Evolutionary conservation across 257 asterid genomes (phyloP).

Genomic region (Ilex aquifolium): DNA sequence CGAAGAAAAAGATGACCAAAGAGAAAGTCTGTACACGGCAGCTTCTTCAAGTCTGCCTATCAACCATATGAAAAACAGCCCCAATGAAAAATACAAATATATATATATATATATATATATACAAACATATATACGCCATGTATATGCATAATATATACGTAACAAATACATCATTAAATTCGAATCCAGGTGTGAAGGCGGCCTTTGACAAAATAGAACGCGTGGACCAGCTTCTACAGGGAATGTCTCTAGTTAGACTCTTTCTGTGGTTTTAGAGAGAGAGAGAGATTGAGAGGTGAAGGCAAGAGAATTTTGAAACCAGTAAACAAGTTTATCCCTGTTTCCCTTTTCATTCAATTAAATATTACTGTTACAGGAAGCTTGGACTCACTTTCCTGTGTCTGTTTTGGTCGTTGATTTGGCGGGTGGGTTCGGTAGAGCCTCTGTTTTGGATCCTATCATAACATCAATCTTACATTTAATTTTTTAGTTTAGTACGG

Average conservation of each 20-base stretch:
- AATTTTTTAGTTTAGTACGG: too few species aligned
- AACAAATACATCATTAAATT: background rate
- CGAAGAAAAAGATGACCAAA: background rate
- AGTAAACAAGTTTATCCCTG: background rate
- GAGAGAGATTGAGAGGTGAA: constrained; percentile 5
- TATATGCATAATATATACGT: too few species aligned
- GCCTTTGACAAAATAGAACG: constrained; percentile 9
- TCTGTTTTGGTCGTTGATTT: too few species aligned
- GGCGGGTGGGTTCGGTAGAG: too few species aligned
- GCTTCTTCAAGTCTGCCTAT: background rate
- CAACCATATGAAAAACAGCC: background rate
- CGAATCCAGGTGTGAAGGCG: constrained; percentile 29
- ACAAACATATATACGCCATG: background rate
- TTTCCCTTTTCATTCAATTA: too few species aligned
- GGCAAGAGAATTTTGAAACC: background rate
- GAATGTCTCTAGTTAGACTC: too few species aligned
- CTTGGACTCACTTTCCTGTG: too few species aligned
- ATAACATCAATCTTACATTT: too few species aligned
- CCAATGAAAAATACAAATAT: background rate
- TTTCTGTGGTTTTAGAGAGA: background rate
- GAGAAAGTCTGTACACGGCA: background rate
- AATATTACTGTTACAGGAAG: too few species aligned
- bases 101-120: background rate
- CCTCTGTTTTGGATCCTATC: too few species aligned
- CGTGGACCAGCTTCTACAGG: background rate